Evolutionary conservation across 306 rosid species (phyloP), one percentile per base, ranked within the genome.

Genomic region (Quillaja saponaria): DNA sequence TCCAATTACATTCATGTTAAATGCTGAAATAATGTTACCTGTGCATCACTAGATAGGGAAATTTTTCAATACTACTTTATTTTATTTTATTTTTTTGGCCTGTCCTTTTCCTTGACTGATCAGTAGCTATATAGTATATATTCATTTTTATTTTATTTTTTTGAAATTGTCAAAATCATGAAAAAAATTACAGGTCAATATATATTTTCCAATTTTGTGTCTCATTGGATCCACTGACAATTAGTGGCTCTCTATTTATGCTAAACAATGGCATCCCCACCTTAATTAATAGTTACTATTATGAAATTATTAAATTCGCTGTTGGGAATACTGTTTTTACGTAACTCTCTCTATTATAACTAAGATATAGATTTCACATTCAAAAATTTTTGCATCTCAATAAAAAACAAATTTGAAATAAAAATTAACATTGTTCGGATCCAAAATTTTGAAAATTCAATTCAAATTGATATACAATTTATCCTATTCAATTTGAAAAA

Each of bases 21-120:
- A 55, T 58, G 63, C 46, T 68, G 41, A n/a, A n/a, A 31, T 49
- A 46, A 63, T 34, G 71, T 37, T 49, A 28, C 48, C 33, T 63
- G 58, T 63, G 75, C 33, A 50, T 75, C 7, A 19, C 58, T 62
- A 55, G 44, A 3, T 19, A n/a, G 3, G 63, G 71, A 75, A 68
- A 49, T 46, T 35, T 35, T 63, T 62, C 34, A 48, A 68, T 37
- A 50, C 19, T 39, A 47, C 51, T 25, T 25, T 25, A 1, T 4
- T 25, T 25, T 25, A 25, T 25, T 1, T 25, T 25, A 1, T 25
- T 25, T 66, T 66, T 47, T 38, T 2, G 34, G 70, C 53, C 40
- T 56, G 69, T 61, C 71, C 37, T 67, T 1, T 67, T 55, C 67
- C 39, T 49, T 35, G 8, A 25, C 19, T 49, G 37, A 37, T 38